Base-by-base conservation (phyloP, 441 rosid genomes). In the Adansonia grandidieri region DNA sequence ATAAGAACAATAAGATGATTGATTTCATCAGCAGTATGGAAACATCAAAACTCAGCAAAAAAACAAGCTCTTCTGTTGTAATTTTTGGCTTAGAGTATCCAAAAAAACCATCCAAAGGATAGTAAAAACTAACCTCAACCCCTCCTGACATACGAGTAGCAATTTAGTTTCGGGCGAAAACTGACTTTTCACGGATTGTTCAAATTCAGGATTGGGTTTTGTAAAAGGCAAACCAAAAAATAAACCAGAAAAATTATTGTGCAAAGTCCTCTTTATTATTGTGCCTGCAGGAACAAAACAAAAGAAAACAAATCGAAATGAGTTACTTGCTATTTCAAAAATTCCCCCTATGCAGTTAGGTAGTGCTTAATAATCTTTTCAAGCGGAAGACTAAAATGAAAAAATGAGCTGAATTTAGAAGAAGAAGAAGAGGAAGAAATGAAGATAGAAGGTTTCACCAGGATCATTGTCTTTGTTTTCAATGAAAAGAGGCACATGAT, bases 121-220 rank as follows among this genome's bases (percentile, higher is more conserved):
- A 6, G 9, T 24, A 19, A 51, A n/a, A 53, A 83, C 91, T 80
- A 71, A 95, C 99, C 99, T 93, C 80, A 95, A 85, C 17, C 99
- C 99, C 85, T 92, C 99, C 83, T 95, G 99, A 77, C 99, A 95
- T 73, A 96, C 99, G 72, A 96, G 77, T 67, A 96, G 84, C 61
- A 96, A 75, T 86, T 92, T 91, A 72, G 90, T 91, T 44, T 93
- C 89, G 9, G 56, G 56, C 17, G 17, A 51, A 24, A 24, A 90
- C 84, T 90, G 86, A 61, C 70, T 85, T 84, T 80, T 86, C 32
- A 92, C 87, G 0, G 92, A 78, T 44, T 86, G 87, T 71, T 90
- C 83, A 71, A 96, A 96, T 14, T 91, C 88, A 51, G 97, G 94
- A 79, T 96, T 93, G 4, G 56, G 82, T 85, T 96, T 93, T 0